A percentile compares a stretch with the other conserved stretches of the same genome.
Conservation (phyloP, 192 early-diverging fungal genomes). For the Coemansia biformis region DNA sequence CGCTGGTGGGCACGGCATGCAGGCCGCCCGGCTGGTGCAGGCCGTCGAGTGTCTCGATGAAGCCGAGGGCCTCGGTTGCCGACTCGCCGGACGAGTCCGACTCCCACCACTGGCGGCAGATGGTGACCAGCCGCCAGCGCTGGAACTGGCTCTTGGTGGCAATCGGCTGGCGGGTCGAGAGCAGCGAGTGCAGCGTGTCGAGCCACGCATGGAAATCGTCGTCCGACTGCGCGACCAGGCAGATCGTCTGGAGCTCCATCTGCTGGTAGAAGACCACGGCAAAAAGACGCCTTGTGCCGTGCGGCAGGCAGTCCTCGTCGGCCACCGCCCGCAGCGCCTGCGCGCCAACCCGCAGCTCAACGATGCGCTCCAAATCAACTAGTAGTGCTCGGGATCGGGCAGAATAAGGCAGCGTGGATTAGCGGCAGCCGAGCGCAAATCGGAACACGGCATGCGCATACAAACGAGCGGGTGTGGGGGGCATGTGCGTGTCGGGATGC, state of each 20-base stretch:
- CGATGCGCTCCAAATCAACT: slow-evolving; percentile 51
- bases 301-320: slow-evolving; percentile 34
- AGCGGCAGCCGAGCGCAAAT: too few relatives aligned
- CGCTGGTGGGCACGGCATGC: background rate
- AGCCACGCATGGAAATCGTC: slow-evolving; percentile 39
- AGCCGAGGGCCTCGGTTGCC: slow-evolving; percentile 30
- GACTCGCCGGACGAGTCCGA: slow-evolving; percentile 31
- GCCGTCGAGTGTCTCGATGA: slow-evolving; percentile 15
- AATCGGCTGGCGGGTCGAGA: slow-evolving; percentile 31
- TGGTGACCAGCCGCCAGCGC: slow-evolving; percentile 43
- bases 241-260: slow-evolving; percentile 32
- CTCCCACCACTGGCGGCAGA: slow-evolving; percentile 47
- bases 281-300: slow-evolving; percentile 36
- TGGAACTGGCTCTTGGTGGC: slow-evolving; percentile 21
- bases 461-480: too few relatives aligned
- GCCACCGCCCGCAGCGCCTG: slow-evolving; percentile 45
- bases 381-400: background rate
- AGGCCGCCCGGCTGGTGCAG: background rate
- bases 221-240: slow-evolving; percentile 33
- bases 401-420: too few relatives aligned
- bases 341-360: slow-evolving; percentile 42
- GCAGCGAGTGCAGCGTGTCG: slow-evolving; percentile 27
- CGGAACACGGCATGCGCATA: too few relatives aligned
- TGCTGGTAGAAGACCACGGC: slow-evolving; percentile 45
- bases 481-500: too few relatives aligned